Conservation (phyloP, 352 stramenopile species). For the Pythium grandisporangium region DNA sequence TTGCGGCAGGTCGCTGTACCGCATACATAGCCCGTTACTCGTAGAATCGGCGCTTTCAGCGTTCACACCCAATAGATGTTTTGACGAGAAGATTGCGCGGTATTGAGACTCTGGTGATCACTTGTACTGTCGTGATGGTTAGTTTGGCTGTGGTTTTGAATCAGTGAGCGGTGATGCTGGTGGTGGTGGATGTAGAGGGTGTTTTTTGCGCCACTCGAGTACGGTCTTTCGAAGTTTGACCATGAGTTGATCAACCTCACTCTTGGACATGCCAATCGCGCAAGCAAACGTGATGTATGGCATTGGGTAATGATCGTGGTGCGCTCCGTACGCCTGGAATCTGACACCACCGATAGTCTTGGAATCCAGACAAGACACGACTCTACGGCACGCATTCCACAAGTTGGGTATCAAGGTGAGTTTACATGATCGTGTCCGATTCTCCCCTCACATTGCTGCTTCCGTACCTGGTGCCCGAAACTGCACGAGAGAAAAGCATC, state of each 20-base stretch:
- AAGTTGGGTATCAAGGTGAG: no score
- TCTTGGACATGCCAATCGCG: constrained; percentile 88
- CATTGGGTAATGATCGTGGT: constrained; percentile 75
- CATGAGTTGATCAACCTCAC: constrained; percentile 92
- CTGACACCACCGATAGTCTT: constrained; percentile 87
- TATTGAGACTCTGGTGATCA: no score
- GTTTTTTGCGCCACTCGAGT: constrained; percentile 66
- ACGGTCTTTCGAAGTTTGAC: constrained; percentile 89
- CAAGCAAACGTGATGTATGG: constrained; percentile 97
- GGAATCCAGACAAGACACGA: constrained; percentile 78
- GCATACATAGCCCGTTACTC: no score
- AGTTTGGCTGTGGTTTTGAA: constrained; percentile 1
- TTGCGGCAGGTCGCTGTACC: no score
- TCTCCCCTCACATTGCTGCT: no score
- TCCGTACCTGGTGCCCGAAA: constrained; percentile 89
- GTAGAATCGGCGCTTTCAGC: no score
- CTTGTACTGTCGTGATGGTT: no score
- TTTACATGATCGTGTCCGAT: no score
- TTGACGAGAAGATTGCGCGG: no score
- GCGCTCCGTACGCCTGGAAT: constrained; percentile 93
- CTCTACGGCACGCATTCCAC: no score
- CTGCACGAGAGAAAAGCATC: constrained; percentile 97
- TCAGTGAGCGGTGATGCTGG: not conserved
- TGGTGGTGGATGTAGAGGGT: no score
- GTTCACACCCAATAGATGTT: no score